Conservation (phyloP, 768 basidiomycete species). For the Boletus tomentosulus region DNA sequence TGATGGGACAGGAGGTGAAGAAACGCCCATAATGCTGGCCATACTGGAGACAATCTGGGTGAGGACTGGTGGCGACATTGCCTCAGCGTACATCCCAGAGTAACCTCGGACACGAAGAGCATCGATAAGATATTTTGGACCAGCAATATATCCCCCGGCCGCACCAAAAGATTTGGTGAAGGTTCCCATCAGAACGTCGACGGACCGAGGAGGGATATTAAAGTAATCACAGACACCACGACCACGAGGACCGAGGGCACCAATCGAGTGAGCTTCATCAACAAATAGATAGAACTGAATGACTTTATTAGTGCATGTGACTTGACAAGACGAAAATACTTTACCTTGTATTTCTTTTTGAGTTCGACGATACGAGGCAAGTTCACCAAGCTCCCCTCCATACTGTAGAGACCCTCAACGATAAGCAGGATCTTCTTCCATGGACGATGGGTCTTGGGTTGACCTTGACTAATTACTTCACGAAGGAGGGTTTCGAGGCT, state of each 20-base stretch:
- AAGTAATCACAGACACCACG: constrained; percentile 97
- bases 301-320: not conserved
- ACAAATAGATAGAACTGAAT: constrained; percentile 89
- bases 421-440: constrained; percentile 98
- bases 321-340: constrained; percentile 11
- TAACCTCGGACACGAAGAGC: constrained; percentile 78
- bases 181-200: constrained; percentile 98
- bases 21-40: constrained; percentile 94
- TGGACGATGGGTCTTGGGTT: constrained; percentile 95
- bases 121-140: constrained; percentile 75
- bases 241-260: constrained; percentile 90
- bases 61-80: constrained; percentile 86
- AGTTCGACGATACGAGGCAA: constrained; percentile 79
- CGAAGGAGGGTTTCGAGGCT: constrained; percentile 74
- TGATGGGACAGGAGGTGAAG: constrained; percentile 34
- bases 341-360: constrained; percentile 93
- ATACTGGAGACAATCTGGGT: constrained; percentile 90
- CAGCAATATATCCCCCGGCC: constrained; percentile 92
- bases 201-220: constrained; percentile 66
- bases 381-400: constrained; percentile 95
- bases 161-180: constrained; percentile 96
- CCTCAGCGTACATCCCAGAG: constrained; percentile 81
- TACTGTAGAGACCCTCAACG: constrained; percentile 94
- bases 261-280: constrained; percentile 97
- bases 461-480: constrained; percentile 95